Conservation (phyloP, 495 filamentous ascomycete species). For the Penicillium bovifimosum region DNA sequence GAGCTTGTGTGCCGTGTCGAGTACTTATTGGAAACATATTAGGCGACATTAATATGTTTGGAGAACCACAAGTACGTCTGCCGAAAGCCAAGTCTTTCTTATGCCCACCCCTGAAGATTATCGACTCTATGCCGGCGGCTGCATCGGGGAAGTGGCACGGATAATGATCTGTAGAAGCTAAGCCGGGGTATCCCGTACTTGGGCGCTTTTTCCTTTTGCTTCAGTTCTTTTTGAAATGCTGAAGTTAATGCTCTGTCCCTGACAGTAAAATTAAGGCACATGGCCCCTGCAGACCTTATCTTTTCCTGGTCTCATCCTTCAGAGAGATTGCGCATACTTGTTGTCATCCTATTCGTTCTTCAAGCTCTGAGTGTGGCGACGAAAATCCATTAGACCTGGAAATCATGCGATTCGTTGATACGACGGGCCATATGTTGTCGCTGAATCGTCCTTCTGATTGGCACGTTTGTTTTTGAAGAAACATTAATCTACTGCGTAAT, state of each 20-base stretch:
- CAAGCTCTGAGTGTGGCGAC: background rate
- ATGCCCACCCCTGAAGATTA: background rate
- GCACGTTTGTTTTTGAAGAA: background rate
- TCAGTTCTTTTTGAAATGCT: background rate
- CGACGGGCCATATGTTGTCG: background rate
- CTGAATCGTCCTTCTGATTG: background rate
- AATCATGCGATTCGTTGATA: slow-evolving; percentile 1
- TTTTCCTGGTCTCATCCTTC: background rate
- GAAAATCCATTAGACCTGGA: background rate
- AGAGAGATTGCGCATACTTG: background rate
- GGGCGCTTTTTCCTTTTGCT: background rate
- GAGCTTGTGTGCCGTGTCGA: slow-evolving; percentile 16
- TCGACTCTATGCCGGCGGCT: background rate
- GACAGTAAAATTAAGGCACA: background rate
- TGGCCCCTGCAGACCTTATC: background rate
- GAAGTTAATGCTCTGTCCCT: background rate
- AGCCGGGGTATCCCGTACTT: background rate
- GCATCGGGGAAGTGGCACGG: slow-evolving; percentile 4
- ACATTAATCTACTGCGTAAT: background rate
- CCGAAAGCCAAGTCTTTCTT: background rate
- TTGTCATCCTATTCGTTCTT: background rate
- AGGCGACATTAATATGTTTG: slow-evolving; percentile 3
- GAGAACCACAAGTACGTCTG: background rate
- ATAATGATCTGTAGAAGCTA: slow-evolving; percentile 1
- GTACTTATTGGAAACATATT: slow-evolving; percentile 11